Evolutionary conservation across 768 basidiomycete genomes (phyloP), one percentile per base, ranked within the genome.

Genomic region (Trametes sanguinea): DNA sequence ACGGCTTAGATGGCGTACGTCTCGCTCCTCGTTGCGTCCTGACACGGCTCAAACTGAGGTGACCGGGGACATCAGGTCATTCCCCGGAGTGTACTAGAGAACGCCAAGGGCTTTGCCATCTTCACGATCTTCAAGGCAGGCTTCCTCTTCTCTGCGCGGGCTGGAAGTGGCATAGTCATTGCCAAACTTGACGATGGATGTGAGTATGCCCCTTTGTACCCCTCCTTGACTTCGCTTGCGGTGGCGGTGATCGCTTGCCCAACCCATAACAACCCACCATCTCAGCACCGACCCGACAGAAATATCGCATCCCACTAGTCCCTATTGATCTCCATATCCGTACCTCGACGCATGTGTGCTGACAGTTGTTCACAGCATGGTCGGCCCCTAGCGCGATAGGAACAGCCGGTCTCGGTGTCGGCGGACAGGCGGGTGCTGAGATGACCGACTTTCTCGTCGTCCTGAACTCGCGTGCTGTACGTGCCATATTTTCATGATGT

Each of bases 301-400:
- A 37, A 37, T 11, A 6, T 37, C 35, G 35, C 35, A 6, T 37
- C 11, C 11, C 11, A 37, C 35, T 22, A 22, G 22, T 22, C 22
- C 35, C 35, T 11, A 37, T 37, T 37, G 35, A 11, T 37, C 35
- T 37, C 6, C 11, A 6, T 11, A 6, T 37, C 11, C 35, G 10
- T 44, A 8, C 10, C 33, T 29, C 16, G 37, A 16, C 33, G 37
- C 37, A 30, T 48, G 29, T 4, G n/a, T 17, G 1, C 33, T 33
- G n/a, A 51, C 27, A 51, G 29, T 46, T 37, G 6, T 42, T 16
- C 6, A 11, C 62, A 94, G 90, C 84, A 40, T 99, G 95, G 95
- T 93, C 92, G 39, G 87, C 95, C 17, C 97, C 97, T 3, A 91
- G 89, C 71, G 97, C 96, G 2, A 96, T 99, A 47, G 95, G 95